A percentile compares a stretch with the other conserved stretches of the same genome.
Evolutionary conservation across 192 early-diverging fungal genomes (phyloP).

Genomic region (Chytriomyces sp.): DNA sequence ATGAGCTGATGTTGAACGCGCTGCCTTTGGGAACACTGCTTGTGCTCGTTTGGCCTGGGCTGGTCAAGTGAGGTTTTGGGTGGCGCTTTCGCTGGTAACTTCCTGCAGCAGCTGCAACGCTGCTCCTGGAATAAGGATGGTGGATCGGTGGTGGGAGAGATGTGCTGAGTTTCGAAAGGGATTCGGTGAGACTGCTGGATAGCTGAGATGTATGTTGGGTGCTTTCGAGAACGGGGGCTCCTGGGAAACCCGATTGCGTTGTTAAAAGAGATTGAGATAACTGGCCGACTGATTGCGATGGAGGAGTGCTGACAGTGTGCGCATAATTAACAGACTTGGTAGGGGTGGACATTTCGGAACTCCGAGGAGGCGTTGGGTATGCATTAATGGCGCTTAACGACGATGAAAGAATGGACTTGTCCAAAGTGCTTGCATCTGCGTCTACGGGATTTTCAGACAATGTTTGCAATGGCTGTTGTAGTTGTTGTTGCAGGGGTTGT

Average conservation of each 20-base stretch:
- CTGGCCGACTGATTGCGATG: too few relatives aligned
- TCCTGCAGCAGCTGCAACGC: background rate
- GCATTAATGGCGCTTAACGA: constrained; percentile 3
- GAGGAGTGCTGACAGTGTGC: too few relatives aligned
- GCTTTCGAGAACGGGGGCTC: background rate
- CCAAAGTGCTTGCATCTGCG: background rate
- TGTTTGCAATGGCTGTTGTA: constrained; percentile 6
- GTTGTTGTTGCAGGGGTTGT: background rate
- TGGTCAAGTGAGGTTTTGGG: constrained; percentile 12
- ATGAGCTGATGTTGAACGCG: constrained; percentile 8
- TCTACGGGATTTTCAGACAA: background rate
- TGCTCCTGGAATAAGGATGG: constrained; percentile 1
- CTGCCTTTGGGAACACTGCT: constrained; percentile 6
- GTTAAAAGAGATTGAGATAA: too few relatives aligned
- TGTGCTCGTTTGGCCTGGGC: background rate
- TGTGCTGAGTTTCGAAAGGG: constrained; percentile 18
- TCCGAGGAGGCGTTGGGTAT: constrained; percentile 27
- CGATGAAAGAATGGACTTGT: constrained; percentile 26
- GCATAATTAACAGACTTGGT: too few relatives aligned
- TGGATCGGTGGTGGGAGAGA: constrained; percentile 8
- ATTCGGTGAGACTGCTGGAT: constrained; percentile 19
- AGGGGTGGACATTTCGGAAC: background rate
- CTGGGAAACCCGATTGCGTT: too few relatives aligned
- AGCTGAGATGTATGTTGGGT: background rate
- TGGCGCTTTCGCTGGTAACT: constrained; percentile 28